A percentile compares a stretch with the other conserved stretches of the same genome.
phyloP scores from a whole-genome alignment of 164 flowering plant species.

The Magnolia changhungtana region DNA sequence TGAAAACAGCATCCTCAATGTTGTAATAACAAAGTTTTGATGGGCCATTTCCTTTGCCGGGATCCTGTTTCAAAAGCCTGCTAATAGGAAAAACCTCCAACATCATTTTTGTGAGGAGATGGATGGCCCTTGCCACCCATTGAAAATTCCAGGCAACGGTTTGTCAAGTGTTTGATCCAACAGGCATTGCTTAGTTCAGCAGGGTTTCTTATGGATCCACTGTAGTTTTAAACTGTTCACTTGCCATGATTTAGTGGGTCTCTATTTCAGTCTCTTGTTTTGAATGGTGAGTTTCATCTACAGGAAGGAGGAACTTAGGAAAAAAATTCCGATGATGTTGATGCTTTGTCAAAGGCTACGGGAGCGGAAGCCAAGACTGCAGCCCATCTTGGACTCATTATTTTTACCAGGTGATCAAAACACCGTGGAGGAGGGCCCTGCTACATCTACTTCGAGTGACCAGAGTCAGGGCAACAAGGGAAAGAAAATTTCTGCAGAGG shows the following conservation, averaged over 20 bases:
- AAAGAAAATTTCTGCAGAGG: background rate
- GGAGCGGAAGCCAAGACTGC: slow-evolving; percentile 15
- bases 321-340: slow-evolving; percentile 7
- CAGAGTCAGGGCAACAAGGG: slow-evolving; percentile 2
- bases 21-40: background rate
- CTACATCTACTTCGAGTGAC: background rate
- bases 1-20: background rate
- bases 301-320: slow-evolving; percentile 17
- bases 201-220: background rate
- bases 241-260: background rate
- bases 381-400: slow-evolving; percentile 24
- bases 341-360: slow-evolving; percentile 12
- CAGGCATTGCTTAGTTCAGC: background rate
- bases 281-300: background rate
- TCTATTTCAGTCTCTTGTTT: background rate
- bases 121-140: no score
- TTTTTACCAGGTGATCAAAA: background rate
- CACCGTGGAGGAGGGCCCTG: background rate
- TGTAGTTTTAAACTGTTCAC: background rate
- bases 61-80: no score
- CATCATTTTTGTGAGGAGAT: no score
- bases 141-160: no score
- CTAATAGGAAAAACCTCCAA: no score
- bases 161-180: background rate
- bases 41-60: background rate